Conservation (phyloP, 139 green algal species). For the Deuterostichococcus epilithicus region DNA sequence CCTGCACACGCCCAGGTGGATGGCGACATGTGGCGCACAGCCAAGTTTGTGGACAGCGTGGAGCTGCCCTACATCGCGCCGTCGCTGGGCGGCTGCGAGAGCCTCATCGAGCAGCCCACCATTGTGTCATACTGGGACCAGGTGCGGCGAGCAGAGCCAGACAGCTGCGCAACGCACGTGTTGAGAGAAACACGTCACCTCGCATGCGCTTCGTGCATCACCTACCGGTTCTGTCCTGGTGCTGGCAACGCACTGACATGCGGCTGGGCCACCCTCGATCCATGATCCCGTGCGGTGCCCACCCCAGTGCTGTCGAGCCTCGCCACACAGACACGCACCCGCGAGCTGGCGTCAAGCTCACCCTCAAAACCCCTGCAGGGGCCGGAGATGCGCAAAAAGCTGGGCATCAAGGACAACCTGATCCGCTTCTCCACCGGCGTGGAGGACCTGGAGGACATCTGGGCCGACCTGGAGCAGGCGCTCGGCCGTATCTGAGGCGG, state of each 20-base stretch:
- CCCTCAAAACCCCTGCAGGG: too few relatives aligned
- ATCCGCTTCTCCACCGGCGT: slow-evolving; percentile 91
- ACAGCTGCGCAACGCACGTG: neutral
- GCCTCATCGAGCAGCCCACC: slow-evolving; percentile 97
- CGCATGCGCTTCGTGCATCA: too few relatives aligned
- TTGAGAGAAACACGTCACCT: too few relatives aligned
- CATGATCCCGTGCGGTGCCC: too few relatives aligned
- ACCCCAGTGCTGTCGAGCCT: slow-evolving; percentile 30
- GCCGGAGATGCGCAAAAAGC: slow-evolving; percentile 76
- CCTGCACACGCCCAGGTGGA: slow-evolving; percentile 38
- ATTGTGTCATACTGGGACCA: slow-evolving; percentile 87
- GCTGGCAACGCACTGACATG: too few relatives aligned
- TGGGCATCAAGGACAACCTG: slow-evolving; percentile 98
- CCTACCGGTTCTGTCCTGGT: too few relatives aligned
- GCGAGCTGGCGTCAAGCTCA: too few relatives aligned
- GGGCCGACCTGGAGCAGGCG: slow-evolving; percentile 88
- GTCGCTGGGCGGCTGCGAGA: slow-evolving; percentile 94
- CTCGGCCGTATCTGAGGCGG: slow-evolving; percentile 69
- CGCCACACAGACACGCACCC: too few relatives aligned
- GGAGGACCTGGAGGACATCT: slow-evolving; percentile 92
- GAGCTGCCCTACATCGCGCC: slow-evolving; percentile 97
- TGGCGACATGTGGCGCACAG: slow-evolving; percentile 84
- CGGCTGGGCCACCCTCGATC: too few relatives aligned
- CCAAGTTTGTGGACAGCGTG: slow-evolving; percentile 88
- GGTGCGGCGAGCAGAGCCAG: neutral